phyloP scores from a whole-genome alignment of 345 rosid species.

The Orychophragmus violaceus region DNA sequence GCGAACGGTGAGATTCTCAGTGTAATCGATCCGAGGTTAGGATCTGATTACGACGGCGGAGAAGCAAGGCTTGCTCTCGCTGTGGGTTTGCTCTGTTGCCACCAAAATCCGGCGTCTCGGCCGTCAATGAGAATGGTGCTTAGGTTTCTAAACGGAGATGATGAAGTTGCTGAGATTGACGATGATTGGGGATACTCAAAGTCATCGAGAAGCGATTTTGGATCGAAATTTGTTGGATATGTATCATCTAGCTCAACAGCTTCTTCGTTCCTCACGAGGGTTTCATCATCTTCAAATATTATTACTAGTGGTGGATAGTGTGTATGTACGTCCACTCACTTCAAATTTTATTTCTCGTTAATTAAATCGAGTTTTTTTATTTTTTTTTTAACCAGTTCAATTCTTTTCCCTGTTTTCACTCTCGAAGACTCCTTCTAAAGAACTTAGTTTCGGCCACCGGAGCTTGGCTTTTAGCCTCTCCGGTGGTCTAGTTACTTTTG shows the following conservation, averaged over 20 bases:
- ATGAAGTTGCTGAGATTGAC: conserved; percentile 29
- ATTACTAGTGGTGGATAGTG: conserved; percentile 39
- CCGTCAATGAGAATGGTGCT: conserved; percentile 57
- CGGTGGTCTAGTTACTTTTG: too few relatives aligned
- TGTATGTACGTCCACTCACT: neutral
- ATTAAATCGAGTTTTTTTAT: neutral
- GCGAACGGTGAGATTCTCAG: conserved; percentile 27
- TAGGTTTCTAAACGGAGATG: conserved; percentile 49
- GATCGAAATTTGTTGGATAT: conserved; percentile 15
- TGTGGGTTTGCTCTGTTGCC: conserved; percentile 54
- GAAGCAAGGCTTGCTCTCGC: conserved; percentile 44
- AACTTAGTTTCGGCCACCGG: too few relatives aligned
- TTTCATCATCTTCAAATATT: conserved; percentile 10
- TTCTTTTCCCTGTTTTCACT: too few relatives aligned
- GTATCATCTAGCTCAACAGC: conserved; percentile 22
- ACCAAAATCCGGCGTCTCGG: conserved; percentile 33
- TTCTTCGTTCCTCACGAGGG: conserved; percentile 19
- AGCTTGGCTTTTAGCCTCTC: too few relatives aligned
- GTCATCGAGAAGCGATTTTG: conserved; percentile 15
- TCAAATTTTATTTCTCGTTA: neutral
- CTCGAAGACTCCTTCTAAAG: too few relatives aligned
- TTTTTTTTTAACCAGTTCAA: too few relatives aligned
- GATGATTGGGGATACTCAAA: conserved; percentile 16
- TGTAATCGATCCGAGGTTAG: conserved; percentile 42
- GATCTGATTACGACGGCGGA: conserved; percentile 20